These are phyloP conservation scores for Botrytis medusae DNA, from an alignment of 2,329 filamentous ascomycete genomes.

Conservation along the genomic window DNA sequence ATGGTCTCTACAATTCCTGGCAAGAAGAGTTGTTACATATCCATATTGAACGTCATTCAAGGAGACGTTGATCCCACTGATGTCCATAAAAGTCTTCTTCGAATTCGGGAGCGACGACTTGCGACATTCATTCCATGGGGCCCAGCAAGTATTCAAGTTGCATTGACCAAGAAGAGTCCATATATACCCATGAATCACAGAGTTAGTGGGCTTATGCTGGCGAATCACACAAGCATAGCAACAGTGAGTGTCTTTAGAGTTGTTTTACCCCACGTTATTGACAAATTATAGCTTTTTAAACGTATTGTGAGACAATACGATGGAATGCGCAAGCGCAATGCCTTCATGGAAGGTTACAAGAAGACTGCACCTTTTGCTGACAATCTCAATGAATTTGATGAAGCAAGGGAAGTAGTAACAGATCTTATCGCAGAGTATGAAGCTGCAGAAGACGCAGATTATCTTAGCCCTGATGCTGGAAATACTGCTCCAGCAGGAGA, in stretches of 20 bases:
- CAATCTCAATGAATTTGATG: constrained; percentile 91
- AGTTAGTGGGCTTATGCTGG: constrained; percentile 94
- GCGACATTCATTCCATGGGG: constrained; percentile 99
- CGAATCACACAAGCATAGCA: constrained; percentile 95
- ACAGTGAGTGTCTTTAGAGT: constrained; percentile 56
- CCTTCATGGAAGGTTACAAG: constrained; percentile 95
- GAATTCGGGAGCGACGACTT: constrained; percentile 89
- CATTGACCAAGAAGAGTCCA: constrained; percentile 91
- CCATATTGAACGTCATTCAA: constrained; percentile 97
- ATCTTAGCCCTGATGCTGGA: constrained; percentile 64
- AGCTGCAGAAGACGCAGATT: constrained; percentile 86
- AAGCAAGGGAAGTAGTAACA: constrained; percentile 85
- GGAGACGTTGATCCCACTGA: constrained; percentile 97
- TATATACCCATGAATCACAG: constrained; percentile 93
- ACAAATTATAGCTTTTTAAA: constrained; percentile 69
- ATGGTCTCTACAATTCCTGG: constrained; percentile 96
- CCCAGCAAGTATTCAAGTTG: constrained; percentile 95
- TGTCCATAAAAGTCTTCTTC: constrained; percentile 94
- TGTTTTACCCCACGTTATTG: constrained; percentile 14
- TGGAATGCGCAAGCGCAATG: constrained; percentile 90
- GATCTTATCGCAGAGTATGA: constrained; percentile 95
- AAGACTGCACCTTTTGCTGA: constrained; percentile 92
- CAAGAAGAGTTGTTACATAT: constrained; percentile 99
- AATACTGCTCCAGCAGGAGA: constrained; percentile 34
- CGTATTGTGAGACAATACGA: constrained; percentile 91